These are phyloP conservation scores for Citrullus colocynthis DNA, from an alignment of 306 rosid genomes.

Conservation along the genomic window DNA sequence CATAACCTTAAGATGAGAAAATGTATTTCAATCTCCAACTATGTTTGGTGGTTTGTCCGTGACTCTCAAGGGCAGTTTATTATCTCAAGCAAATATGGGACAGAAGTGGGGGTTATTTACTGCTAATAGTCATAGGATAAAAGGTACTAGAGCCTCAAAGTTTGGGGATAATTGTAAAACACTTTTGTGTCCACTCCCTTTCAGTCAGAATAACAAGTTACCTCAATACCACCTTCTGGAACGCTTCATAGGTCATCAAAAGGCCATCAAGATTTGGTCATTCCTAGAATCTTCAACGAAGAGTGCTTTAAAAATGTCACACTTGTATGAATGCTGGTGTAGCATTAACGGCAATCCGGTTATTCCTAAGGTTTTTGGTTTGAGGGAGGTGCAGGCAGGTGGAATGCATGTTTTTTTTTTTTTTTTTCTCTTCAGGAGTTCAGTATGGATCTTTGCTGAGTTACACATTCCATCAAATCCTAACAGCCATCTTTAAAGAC, in stretches of 20 bases:
- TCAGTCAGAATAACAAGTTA: not conserved
- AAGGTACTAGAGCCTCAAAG: not conserved
- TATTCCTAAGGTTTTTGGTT: no score
- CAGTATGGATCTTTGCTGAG: no score
- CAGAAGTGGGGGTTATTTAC: not conserved
- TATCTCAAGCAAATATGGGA: not conserved
- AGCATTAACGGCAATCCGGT: not conserved
- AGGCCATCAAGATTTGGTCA: not conserved
- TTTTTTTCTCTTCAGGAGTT: no score
- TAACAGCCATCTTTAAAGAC: no score
- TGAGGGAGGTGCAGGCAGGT: no score
- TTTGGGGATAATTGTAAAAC: not conserved
- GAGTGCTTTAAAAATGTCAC: not conserved
- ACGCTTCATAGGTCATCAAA: not conserved
- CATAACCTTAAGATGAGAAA: not conserved
- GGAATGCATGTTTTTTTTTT: no score
- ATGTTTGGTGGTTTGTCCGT: not conserved
- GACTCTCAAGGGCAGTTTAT: not conserved
- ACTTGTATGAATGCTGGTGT: not conserved
- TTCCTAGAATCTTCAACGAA: not conserved
- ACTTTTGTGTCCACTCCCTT: not conserved
- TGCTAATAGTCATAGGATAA: not conserved
- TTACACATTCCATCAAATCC: no score
- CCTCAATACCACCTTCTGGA: not conserved
- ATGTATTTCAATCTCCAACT: not conserved